These are phyloP conservation scores for Aspergillus nomiae DNA, from an alignment of 2,329 filamentous ascomycete species.

Conservation along the genomic window DNA sequence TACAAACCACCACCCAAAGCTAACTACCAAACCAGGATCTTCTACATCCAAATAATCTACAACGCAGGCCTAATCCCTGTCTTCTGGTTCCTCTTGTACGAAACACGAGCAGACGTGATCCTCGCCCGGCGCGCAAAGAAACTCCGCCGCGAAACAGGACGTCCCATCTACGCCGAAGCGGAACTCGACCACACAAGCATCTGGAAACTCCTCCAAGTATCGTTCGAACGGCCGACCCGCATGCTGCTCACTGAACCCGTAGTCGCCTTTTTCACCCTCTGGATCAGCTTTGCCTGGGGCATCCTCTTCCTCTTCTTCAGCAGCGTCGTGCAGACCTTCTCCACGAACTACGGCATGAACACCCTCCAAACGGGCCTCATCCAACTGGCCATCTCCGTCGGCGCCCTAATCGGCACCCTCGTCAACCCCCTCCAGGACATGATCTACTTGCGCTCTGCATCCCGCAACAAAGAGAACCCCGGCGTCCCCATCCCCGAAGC, in stretches of 20 bases:
- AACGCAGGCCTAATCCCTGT: constrained; percentile 44
- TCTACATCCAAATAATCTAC: constrained; percentile 48
- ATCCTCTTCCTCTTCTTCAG: constrained; percentile 48
- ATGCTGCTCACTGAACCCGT: constrained; percentile 48
- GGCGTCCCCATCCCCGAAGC: constrained; percentile 47
- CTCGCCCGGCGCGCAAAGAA: constrained; percentile 41
- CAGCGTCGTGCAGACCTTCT: constrained; percentile 44
- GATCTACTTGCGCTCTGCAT: constrained; percentile 27
- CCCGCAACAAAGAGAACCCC: constrained; percentile 36
- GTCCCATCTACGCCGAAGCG: constrained; percentile 28
- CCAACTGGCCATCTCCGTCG: constrained; percentile 46
- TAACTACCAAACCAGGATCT: constrained; percentile 30
- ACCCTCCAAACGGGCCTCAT: constrained; percentile 40
- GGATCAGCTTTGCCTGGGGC: constrained; percentile 49
- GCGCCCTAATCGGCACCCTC: constrained; percentile 44
- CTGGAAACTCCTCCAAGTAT: constrained; percentile 37
- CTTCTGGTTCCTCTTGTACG: constrained; percentile 44
- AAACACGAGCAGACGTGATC: constrained; percentile 47
- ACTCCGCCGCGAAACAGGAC: constrained; percentile 40
- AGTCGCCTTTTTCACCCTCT: constrained; percentile 46
- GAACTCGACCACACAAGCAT: constrained; percentile 27
- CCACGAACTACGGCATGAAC: constrained; percentile 38
- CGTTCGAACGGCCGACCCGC: constrained; percentile 41
- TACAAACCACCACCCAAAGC: no score
- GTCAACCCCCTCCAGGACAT: constrained; percentile 43